Base-by-base conservation (phyloP, 768 basidiomycete genomes). In the Mycena belliarum region DNA sequence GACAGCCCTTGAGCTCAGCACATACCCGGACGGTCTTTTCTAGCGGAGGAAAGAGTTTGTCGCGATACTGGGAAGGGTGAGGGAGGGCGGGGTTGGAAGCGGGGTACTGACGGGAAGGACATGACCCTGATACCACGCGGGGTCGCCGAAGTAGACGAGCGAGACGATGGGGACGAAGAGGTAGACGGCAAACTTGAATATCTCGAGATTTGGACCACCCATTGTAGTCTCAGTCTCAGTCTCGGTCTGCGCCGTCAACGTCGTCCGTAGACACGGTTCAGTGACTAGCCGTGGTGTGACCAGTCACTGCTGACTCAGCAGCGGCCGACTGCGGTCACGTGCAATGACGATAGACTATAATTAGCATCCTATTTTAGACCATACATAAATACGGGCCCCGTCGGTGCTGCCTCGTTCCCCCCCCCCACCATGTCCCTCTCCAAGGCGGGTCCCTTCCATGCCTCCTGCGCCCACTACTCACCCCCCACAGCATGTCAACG, bases 111-210 rank as follows among this genome's bases (percentile, higher is more conserved):
- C 89, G 9, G 93, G 91, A 33, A 90, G 73, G 56, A 95, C 91
- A 63, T 91, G 79, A 46, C 78, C 75, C 53, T 82, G 79, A 67
- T 94, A 95, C 93, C 93, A 95, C 40, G 88, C 83, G 6, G 91
- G 91, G 70, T 94, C 90, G 42, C 93, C 92, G 67, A 91, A 94
- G 72, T 93, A 89, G 48, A 93, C 74, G 67, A 95, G 81, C 23
- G 90, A 87, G 44, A 81, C 75, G 55, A 95, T 84, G 11, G 93
- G 93, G 57, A 93, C 85, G 65, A 92, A 92, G 54, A 95, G 84
- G 71, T 95, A 94, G 18, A 93, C 73, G 4, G 84, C 84, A 65
- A 95, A 95, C 74, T 93, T 94, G 86, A 94, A 92, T 18, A 94
- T 82, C 72, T 95, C 93, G 52, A 95, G 85, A 70, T 89, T 91